phyloP scores from a whole-genome alignment of 2,329 filamentous ascomycete species.

The Cladophialophora psammophila region DNA sequence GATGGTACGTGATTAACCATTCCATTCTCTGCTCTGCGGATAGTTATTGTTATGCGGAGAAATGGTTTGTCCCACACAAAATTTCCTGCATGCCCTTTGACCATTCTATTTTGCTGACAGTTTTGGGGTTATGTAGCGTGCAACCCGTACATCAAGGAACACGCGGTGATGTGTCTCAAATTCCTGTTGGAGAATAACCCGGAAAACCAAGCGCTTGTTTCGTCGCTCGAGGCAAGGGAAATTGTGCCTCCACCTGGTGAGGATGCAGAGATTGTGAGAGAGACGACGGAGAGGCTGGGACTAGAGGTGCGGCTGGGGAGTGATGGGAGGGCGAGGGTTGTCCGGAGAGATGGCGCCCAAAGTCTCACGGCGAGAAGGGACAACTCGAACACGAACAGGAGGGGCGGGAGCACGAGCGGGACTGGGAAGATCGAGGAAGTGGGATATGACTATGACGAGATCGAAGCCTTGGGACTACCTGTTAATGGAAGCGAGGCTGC shows the following conservation, averaged over 20 bases:
- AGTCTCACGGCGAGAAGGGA: background rate
- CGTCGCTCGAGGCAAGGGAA: slow-evolving; percentile 55
- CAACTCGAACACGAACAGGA: no score
- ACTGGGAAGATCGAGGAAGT: slow-evolving; percentile 12
- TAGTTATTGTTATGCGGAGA: background rate
- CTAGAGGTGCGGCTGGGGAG: slow-evolving; percentile 54
- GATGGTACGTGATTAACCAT: slow-evolving; percentile 71
- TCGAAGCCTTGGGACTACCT: slow-evolving; percentile 3
- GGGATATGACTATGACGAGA: slow-evolving; percentile 12
- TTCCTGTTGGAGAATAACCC: slow-evolving; percentile 64
- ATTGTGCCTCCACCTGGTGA: slow-evolving; percentile 46
- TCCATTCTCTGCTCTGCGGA: background rate
- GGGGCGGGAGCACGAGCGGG: background rate
- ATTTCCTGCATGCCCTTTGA: no score
- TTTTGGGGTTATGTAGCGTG: slow-evolving; percentile 23
- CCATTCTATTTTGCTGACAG: slow-evolving; percentile 10
- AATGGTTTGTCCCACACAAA: background rate
- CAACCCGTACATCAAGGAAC: slow-evolving; percentile 93
- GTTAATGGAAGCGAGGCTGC: slow-evolving; percentile 10
- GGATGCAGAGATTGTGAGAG: slow-evolving; percentile 42
- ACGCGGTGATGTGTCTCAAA: slow-evolving; percentile 86
- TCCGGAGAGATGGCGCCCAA: background rate
- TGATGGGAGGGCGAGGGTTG: slow-evolving; percentile 47
- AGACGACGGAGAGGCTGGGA: slow-evolving; percentile 51
- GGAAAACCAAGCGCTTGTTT: slow-evolving; percentile 62